A percentile compares a stretch with the other conserved stretches of the same genome.
These are phyloP conservation scores for Botrytis tulipae DNA, from an alignment of 2,329 filamentous ascomycete species.

Conservation along the genomic window DNA sequence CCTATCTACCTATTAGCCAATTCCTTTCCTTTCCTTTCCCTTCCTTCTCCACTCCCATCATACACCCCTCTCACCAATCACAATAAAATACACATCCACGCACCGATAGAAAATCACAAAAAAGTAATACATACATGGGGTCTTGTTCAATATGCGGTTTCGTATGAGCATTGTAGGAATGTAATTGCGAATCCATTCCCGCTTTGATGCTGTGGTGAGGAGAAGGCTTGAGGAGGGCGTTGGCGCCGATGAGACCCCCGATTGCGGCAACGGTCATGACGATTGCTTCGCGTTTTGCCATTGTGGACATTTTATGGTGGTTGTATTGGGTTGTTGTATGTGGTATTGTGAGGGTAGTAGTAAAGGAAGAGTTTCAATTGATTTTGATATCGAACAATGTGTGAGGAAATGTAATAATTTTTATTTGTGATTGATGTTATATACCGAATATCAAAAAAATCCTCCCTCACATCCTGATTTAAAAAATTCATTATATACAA, in stretches of 20 bases:
- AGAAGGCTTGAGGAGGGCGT: constrained; percentile 7
- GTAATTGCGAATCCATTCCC: constrained; percentile 12
- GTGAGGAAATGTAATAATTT: neutral
- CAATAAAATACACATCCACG: neutral
- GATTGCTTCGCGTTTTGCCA: constrained; percentile 16
- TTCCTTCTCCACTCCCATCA: too few relatives aligned
- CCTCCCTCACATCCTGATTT: rapidly evolving
- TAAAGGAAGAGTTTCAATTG: neutral
- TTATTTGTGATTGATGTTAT: neutral
- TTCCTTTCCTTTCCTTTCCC: neutral
- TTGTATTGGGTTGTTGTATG: too few relatives aligned
- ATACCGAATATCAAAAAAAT: neutral
- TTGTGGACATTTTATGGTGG: neutral
- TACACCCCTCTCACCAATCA: neutral
- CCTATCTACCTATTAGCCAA: neutral
- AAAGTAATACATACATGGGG: constrained; percentile 18
- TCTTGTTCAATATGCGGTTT: constrained; percentile 13
- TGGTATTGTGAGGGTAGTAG: neutral
- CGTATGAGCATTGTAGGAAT: constrained; percentile 9
- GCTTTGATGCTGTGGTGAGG: constrained; percentile 16
- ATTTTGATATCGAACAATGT: neutral
- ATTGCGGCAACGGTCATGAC: constrained; percentile 13
- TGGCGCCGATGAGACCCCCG: constrained; percentile 17
- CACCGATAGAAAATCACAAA: neutral
- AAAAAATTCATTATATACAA: neutral